Conservation (phyloP, 352 stramenopile genomes). For the Globisporangium radiosum region DNA sequence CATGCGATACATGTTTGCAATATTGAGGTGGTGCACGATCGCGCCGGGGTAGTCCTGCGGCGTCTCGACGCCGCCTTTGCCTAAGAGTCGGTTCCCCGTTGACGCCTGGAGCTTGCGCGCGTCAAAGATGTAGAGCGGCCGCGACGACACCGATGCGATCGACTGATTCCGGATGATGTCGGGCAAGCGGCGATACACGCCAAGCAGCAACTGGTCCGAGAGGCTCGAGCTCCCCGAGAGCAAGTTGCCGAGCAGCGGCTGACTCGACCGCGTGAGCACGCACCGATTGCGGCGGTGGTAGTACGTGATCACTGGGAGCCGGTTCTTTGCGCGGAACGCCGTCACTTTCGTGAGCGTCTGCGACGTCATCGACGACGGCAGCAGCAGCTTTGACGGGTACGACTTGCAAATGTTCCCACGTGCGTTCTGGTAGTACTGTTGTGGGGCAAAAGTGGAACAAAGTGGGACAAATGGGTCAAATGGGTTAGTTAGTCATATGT, state of each 20-base stretch:
- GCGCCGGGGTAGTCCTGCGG: slow-evolving; percentile 75
- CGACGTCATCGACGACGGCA: slow-evolving; percentile 66
- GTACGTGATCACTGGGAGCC: slow-evolving; percentile 83
- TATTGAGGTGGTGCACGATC: slow-evolving; percentile 82
- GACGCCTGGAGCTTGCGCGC: slow-evolving; percentile 86
- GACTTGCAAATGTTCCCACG: slow-evolving; percentile 75
- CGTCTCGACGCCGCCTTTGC: slow-evolving; percentile 88
- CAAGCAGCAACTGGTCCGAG: slow-evolving; percentile 70
- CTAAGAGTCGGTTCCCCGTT: slow-evolving; percentile 86
- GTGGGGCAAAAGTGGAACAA: too few relatives aligned
- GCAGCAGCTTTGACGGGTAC: slow-evolving; percentile 76
- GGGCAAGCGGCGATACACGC: slow-evolving; percentile 66
- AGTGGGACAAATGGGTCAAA: too few relatives aligned
- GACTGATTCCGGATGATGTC: slow-evolving; percentile 80
- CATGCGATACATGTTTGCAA: slow-evolving; percentile 93
- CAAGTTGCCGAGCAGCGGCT: slow-evolving; percentile 72
- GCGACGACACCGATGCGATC: slow-evolving; percentile 46
- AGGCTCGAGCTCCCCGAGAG: slow-evolving; percentile 64
- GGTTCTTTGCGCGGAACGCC: slow-evolving; percentile 81
- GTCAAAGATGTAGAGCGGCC: slow-evolving; percentile 88
- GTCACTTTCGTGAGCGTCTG: slow-evolving; percentile 63
- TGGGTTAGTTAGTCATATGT: too few relatives aligned
- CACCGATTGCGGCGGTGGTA: slow-evolving; percentile 71
- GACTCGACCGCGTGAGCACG: slow-evolving; percentile 75
- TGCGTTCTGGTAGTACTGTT: slow-evolving; percentile 73